Evolutionary conservation across 805 yeast species (phyloP).

Genomic region (Myxozyma lipomycoides): DNA sequence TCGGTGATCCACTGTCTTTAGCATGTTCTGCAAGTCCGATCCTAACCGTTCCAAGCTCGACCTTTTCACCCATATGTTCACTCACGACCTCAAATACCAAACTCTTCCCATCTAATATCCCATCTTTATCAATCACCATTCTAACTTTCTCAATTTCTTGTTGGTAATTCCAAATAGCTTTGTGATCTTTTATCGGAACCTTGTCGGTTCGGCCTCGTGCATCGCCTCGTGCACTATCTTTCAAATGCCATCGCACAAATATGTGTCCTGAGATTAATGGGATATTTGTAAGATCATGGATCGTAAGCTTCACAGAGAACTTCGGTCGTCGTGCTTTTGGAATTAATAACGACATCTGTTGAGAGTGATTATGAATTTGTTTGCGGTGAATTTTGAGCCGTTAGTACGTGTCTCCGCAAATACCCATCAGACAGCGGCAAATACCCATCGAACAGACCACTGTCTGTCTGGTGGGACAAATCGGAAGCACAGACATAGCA

Average conservation of each 20-base stretch:
- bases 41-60: constrained; percentile 60
- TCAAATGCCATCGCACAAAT: constrained; percentile 58
- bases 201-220: constrained; percentile 46
- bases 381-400: not conserved
- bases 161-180: constrained; percentile 48
- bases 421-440: too few species aligned
- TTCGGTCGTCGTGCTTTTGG: constrained; percentile 44
- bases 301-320: constrained; percentile 55
- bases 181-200: constrained; percentile 49
- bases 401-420: too few species aligned
- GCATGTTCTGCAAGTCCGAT: constrained; percentile 72
- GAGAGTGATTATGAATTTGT: not conserved
- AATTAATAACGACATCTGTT: constrained; percentile 2
- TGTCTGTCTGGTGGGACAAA: too few species aligned
- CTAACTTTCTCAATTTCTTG: constrained; percentile 41
- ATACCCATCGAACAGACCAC: too few species aligned
- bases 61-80: constrained; percentile 42
- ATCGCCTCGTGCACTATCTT: constrained; percentile 48
- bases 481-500: too few species aligned
- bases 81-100: constrained; percentile 46
- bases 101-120: constrained; percentile 38
- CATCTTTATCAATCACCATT: constrained; percentile 41
- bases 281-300: constrained; percentile 73
- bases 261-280: constrained; percentile 75
- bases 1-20: constrained; percentile 47